Evolutionary conservation across 169 alveolate species (phyloP).

Genomic region (Perkinsus olseni): DNA sequence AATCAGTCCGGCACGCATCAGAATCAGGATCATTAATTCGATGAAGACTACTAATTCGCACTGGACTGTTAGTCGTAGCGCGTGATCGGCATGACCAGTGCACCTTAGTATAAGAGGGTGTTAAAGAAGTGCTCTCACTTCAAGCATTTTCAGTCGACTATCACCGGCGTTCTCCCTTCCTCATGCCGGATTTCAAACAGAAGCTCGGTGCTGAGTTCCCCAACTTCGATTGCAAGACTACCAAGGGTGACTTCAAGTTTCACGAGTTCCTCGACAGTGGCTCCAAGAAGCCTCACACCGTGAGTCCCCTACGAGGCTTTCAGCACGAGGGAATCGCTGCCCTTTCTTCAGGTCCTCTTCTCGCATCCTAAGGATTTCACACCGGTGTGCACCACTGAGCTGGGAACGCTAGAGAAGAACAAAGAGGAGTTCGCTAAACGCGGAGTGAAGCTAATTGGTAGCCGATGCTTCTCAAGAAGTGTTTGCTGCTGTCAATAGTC

Average conservation of each 20-base stretch:
- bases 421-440: conserved; percentile 32
- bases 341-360: conserved; percentile 12
- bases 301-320: not conserved
- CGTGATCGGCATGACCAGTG: too few species aligned
- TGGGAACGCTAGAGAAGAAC: conserved; percentile 46
- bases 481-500: too few species aligned
- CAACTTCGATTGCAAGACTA: not conserved
- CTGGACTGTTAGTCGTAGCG: too few species aligned
- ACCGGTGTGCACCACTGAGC: conserved; percentile 68
- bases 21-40: too few species aligned
- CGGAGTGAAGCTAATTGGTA: conserved; percentile 46
- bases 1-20: too few species aligned
- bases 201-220: not conserved
- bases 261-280: not conserved
- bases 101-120: too few species aligned
- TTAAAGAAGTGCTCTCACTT: too few species aligned
- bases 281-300: not conserved
- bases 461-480: too few species aligned
- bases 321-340: too few species aligned
- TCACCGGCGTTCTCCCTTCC: too few species aligned
- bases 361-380: conserved; percentile 63
- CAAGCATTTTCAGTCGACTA: too few species aligned
- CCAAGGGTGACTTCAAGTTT: not conserved
- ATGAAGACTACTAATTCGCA: too few species aligned
- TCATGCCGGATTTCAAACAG: not conserved